Base-by-base conservation (phyloP, 805 yeast species). In the Starmerella floricola region DNA sequence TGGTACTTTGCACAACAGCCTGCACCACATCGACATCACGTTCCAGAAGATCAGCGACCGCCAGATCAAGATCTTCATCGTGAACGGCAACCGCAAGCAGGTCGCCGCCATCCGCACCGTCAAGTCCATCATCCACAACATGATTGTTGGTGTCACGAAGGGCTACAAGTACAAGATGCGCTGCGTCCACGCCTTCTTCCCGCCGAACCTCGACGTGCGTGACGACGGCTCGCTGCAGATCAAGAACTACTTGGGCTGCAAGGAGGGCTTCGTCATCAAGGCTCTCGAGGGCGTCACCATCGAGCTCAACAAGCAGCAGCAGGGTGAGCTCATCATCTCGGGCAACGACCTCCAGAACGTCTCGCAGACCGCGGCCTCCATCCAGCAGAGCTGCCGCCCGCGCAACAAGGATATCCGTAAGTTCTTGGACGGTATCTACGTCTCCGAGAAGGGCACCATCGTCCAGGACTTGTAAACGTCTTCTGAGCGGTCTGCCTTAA, bases 381-480 rank as follows among this genome's bases (percentile, higher is more conserved):
- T 91, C 62, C 95, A 88, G 73, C 97, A 88, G 76, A 77, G 77
- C 70, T 86, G 96, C 78, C 79, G 93, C 70, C 97, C 86, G 66
- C 83, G 95, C 78, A 88, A 88, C 91, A 91, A 91, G 88, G 98
- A 88, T 91, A 88, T 91, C 87, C 84, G 98, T 75, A 88, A 88
- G 79, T 88, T 88, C 79, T 82, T 91, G 78, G 98, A 93, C 72
- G 99, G 99, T 86, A 87, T 88, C 74, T 88, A 88, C 71, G 98
- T 88, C 62, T 87, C 96, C 58, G 93, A 82, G 74, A 82, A 81
- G 73, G 94, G 95, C 64, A 73, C 73, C 67, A 74, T 88, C 65
- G 81, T 71, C 54, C 83, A 78, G 66, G 87, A 79, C 36, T 57
- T 52, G 37, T 51, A 53, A 50, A 23, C 26, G 26, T 10, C 26